A percentile compares a stretch with the other conserved stretches of the same genome.
Conservation (phyloP, 306 rosid genomes). For the Cicer bijugum region DNA sequence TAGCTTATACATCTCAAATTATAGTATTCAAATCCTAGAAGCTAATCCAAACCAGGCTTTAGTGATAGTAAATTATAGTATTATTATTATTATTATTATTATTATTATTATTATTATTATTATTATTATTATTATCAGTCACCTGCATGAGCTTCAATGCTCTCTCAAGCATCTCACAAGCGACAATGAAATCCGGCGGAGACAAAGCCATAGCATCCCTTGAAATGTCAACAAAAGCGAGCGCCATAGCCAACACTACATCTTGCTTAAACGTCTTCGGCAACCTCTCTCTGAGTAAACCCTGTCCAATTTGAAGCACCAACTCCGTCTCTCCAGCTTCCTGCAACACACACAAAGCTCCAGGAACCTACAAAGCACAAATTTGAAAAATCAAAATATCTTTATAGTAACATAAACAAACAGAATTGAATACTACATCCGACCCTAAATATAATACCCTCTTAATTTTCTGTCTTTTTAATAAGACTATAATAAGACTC, state of each 20-base stretch:
- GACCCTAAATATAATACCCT: too few species aligned
- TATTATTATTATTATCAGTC: background rate
- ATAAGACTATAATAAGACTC: too few species aligned
- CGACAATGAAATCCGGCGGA: conserved; percentile 75
- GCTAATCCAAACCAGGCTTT: background rate
- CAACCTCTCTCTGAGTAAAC: conserved; percentile 82
- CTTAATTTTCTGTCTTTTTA: too few species aligned
- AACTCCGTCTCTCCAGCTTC: conserved; percentile 85
- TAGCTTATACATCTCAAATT: background rate
- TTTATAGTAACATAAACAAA: background rate
- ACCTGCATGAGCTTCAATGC: conserved; percentile 96
- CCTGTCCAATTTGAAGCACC: conserved; percentile 76
- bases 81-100: background rate
- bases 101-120: too few species aligned
- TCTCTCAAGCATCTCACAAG: conserved; percentile 91
- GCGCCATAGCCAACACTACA: conserved; percentile 86
- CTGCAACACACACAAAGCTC: conserved; percentile 87
- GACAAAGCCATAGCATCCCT: conserved; percentile 90
- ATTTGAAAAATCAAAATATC: background rate
- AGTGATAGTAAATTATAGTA: background rate
- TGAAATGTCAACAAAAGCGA: conserved; percentile 83
- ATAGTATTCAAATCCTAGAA: background rate
- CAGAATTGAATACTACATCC: too few species aligned
- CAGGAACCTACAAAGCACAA: conserved; percentile 73
- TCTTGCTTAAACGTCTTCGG: conserved; percentile 93